phyloP scores from a whole-genome alignment of 2,329 filamentous ascomycete genomes.

The Xylaria sp. region DNA sequence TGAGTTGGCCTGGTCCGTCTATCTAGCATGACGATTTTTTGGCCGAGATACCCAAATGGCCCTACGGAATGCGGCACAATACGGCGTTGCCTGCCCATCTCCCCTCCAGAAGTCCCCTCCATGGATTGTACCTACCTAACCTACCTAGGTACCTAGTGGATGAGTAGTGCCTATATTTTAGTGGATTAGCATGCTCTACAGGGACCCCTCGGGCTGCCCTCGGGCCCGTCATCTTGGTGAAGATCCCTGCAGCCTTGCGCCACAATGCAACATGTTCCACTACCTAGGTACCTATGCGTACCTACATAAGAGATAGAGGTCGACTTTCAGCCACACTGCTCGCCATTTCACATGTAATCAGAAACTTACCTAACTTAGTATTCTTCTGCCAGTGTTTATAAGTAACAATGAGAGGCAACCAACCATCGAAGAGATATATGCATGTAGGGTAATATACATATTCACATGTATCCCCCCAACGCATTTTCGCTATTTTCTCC shows the following conservation, averaged over 20 bases:
- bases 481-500: no score
- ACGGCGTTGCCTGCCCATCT: neutral
- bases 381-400: no score
- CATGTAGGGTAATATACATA: neutral
- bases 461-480: no score
- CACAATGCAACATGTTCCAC: neutral
- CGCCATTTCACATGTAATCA: neutral
- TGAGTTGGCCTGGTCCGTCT: neutral
- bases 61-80: constrained; percentile 8
- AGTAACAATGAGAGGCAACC: no score
- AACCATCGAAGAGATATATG: neutral
- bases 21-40: constrained; percentile 27
- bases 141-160: neutral
- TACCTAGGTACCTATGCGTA: neutral
- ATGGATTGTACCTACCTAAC: no score
- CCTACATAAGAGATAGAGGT: neutral
- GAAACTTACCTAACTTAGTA: no score
- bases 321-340: no score
- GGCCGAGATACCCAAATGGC: constrained; percentile 17
- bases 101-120: no score
- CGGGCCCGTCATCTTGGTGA: neutral
- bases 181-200: no score
- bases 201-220: neutral
- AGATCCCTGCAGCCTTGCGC: neutral
- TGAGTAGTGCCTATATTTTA: neutral